Evolutionary conservation across 2,329 filamentous ascomycete species (phyloP).

Genomic region (Aureobasidium sp.): DNA sequence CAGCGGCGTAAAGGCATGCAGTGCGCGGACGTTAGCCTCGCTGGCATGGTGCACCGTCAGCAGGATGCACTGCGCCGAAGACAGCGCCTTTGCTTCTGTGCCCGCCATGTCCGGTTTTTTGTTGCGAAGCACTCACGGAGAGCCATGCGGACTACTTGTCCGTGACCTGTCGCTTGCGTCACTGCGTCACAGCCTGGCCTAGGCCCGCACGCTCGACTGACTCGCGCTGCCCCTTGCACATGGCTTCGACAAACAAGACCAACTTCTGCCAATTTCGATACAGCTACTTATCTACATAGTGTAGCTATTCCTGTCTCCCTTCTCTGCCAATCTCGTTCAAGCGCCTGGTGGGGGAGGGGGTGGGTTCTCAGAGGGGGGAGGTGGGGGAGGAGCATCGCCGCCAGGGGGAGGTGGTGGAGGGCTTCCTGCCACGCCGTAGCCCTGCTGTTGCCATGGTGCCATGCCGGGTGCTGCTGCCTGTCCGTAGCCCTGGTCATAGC

Average conservation of each 20-base stretch:
- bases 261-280: neutral
- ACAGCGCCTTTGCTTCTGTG: constrained; percentile 37
- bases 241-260: neutral
- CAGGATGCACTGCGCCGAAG: constrained; percentile 62
- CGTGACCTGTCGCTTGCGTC: neutral
- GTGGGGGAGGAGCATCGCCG: constrained; percentile 48
- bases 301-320: neutral
- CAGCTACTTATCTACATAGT: constrained; percentile 2
- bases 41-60: constrained; percentile 65
- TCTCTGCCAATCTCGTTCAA: neutral
- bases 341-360: constrained; percentile 48
- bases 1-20: constrained; percentile 54
- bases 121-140: neutral
- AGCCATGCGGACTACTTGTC: neutral
- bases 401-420: constrained; percentile 53
- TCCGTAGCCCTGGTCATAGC: constrained; percentile 27
- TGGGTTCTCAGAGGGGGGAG: constrained; percentile 54
- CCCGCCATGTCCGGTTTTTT: neutral
- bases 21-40: constrained; percentile 55
- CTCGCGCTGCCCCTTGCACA: neutral
- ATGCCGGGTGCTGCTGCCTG: constrained; percentile 23
- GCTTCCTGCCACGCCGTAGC: constrained; percentile 22
- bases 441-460: constrained; percentile 17
- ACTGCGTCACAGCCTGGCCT: neutral
- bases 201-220: neutral